phyloP scores from a whole-genome alignment of 352 stramenopile species.

The Thalassiosira livingstoniorum region DNA sequence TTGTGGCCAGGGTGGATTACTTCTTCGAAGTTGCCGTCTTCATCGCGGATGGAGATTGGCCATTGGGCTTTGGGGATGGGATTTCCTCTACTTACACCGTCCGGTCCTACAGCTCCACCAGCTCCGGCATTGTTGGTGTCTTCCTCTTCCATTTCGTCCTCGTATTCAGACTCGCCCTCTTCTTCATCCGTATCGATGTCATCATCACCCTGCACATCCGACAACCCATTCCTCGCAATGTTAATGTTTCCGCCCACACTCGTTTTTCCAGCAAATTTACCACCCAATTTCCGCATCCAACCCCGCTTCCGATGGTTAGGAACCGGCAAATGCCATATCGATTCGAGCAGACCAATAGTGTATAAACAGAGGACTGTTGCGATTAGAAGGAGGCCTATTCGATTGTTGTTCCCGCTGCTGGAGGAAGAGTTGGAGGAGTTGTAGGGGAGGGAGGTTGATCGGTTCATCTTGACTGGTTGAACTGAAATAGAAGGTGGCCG shows the following conservation, averaged over 20 bases:
- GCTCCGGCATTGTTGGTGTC: background rate
- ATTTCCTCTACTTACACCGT: conserved; percentile 2
- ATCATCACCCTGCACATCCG: conserved; percentile 13
- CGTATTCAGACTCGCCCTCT: background rate
- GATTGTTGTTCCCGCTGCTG: conserved; percentile 46
- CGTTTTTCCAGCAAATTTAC: conserved; percentile 7
- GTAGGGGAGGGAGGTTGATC: background rate
- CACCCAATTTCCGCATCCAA: conserved; percentile 39
- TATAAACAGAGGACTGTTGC: conserved; percentile 64
- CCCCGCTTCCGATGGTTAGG: conserved; percentile 37
- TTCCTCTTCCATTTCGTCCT: conserved; percentile 15
- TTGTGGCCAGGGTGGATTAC: conserved; percentile 73
- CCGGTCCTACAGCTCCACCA: background rate
- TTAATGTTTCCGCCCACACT: conserved; percentile 53
- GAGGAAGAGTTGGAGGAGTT: background rate
- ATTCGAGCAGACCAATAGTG: conserved; percentile 64
- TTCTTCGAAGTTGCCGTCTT: conserved; percentile 69
- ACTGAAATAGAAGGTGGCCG: background rate
- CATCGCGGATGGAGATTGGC: conserved; percentile 71
- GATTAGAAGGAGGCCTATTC: conserved; percentile 63
- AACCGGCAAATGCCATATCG: conserved; percentile 58
- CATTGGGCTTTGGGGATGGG: conserved; percentile 64
- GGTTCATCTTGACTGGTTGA: background rate
- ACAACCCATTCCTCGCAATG: conserved; percentile 55
- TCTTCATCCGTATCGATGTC: background rate